Base-by-base conservation (phyloP, 192 early-diverging fungal species). In the Spizellomyces sp. region DNA sequence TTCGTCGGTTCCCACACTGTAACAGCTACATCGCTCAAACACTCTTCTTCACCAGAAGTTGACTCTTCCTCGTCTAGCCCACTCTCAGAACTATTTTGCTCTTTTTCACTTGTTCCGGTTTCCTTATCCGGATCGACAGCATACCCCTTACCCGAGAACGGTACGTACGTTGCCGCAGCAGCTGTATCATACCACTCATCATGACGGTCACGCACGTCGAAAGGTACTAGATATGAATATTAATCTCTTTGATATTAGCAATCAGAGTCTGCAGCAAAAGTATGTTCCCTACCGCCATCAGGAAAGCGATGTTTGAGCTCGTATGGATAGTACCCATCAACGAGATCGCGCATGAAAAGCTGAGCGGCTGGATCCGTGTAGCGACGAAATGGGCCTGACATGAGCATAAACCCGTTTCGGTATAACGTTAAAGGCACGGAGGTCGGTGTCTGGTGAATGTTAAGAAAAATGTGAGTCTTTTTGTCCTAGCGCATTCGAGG, bases 291-390 rank as follows among this genome's bases (percentile, higher is more conserved):
- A 61, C 59, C 75, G n/a, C 80, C 80, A 9, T 81, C 80, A 48
- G 80, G 80, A 64, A 70, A 77, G 36, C 21, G 22, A 42, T 58
- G 42, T 58, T 77, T 72, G 4, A 81, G 64, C 60, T 81, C 80
- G 57, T 67, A 78, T 14, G 80, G 80, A 74, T 74, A 81, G 66
- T 74, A 81, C 12, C 80, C 76, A 41, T 81, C 80, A 36, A 73
- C 12, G 48, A 81, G 56, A 64, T 81, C 80, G 19, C 69, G 36
- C 75, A 78, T 63, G 48, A 81, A 81, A 45, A 44, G 7, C 5
- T 64, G 12, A 17, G 75, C 64, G 6, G 74, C 43, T 41, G 50
- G 70, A 59, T 77, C 77, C 15, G 19, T 36, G 62, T 68, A 79
- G 21, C 21, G 15, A 22, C 80, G 66, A 62, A 79, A 73, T 6